phyloP scores from a whole-genome alignment of 305 asterid genomes.

The Rubia balearica region DNA sequence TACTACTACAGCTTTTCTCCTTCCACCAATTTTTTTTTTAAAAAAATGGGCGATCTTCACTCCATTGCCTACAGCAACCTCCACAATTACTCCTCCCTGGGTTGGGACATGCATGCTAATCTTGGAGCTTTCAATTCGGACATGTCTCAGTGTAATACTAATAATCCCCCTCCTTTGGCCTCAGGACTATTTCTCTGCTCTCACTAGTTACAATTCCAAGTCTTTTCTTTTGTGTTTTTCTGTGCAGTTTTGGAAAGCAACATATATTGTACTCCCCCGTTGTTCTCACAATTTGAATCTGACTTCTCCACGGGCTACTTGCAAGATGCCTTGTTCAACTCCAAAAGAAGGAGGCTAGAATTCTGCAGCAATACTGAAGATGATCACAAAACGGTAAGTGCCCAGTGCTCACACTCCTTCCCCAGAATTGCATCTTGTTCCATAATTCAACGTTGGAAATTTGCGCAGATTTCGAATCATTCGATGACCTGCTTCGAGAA shows the following conservation, averaged over 20 bases:
- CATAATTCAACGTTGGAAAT: neutral
- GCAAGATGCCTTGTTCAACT: conserved; percentile 68
- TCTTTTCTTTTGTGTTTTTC: neutral
- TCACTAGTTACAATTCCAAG: neutral
- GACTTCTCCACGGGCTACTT: conserved; percentile 70
- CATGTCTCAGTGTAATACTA: conserved; percentile 33
- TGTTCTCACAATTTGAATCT: conserved; percentile 24
- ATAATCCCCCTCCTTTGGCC: no score
- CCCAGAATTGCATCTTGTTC: neutral
- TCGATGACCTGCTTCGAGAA: conserved; percentile 32
- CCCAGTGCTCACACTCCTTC: neutral
- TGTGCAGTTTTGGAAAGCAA: conserved; percentile 36
- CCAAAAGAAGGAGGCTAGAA: conserved; percentile 54
- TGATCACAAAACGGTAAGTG: conserved; percentile 19
- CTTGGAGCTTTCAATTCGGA: conserved; percentile 65
- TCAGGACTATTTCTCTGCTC: no score
- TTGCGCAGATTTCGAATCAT: conserved; percentile 33
- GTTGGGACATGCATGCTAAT: conserved; percentile 39
- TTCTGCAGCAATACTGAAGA: conserved; percentile 23
- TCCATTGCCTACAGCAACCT: conserved; percentile 44
- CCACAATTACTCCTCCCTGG: conserved; percentile 27
- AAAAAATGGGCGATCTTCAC: conserved; percentile 40
- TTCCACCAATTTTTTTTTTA: no score
- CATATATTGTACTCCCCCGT: conserved; percentile 22
- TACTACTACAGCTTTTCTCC: neutral